These are phyloP conservation scores for Oryza brachyantha DNA, from an alignment of 176 grass and related monocot species.

Conservation along the genomic window DNA sequence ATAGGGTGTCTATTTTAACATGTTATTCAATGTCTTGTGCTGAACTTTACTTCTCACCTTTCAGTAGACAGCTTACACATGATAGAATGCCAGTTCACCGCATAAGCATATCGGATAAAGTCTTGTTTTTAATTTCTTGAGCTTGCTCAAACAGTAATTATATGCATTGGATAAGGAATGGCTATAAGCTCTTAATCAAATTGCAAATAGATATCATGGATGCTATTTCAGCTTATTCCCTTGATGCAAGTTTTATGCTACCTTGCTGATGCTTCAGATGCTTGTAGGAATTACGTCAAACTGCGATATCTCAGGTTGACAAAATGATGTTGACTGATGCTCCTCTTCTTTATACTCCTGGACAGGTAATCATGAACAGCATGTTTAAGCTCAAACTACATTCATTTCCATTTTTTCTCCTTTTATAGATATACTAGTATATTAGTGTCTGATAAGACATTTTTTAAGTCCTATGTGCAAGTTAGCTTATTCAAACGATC, in stretches of 20 bases:
- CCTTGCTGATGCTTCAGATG: conserved; percentile 22
- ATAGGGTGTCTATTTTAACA: not conserved
- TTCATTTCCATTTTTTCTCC: conserved; percentile 13
- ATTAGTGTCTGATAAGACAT: conserved; percentile 16
- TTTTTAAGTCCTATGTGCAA: not conserved
- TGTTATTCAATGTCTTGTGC: not conserved
- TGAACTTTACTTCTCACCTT: not conserved
- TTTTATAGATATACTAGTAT: conserved; percentile 23
- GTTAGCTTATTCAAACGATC: conserved; percentile 8
- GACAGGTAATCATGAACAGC: conserved; percentile 59
- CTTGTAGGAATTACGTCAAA: conserved; percentile 59
- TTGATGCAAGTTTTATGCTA: conserved; percentile 16
- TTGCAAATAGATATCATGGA: not conserved
- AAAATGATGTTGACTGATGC: conserved; percentile 93
- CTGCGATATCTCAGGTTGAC: conserved; percentile 56
- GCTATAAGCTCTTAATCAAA: conserved; percentile 1
- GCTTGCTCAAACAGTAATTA: not conserved
- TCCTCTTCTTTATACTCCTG: conserved; percentile 91
- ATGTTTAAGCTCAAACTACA: conserved; percentile 13
- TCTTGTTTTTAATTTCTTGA: not conserved
- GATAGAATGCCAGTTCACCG: not conserved
- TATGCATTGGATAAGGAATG: not conserved
- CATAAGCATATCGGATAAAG: not conserved
- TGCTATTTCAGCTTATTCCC: conserved; percentile 13
- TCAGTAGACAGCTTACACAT: not conserved